These are phyloP conservation scores for Aureobasidium sp. DNA, from an alignment of 2,329 filamentous ascomycete genomes.

Conservation along the genomic window DNA sequence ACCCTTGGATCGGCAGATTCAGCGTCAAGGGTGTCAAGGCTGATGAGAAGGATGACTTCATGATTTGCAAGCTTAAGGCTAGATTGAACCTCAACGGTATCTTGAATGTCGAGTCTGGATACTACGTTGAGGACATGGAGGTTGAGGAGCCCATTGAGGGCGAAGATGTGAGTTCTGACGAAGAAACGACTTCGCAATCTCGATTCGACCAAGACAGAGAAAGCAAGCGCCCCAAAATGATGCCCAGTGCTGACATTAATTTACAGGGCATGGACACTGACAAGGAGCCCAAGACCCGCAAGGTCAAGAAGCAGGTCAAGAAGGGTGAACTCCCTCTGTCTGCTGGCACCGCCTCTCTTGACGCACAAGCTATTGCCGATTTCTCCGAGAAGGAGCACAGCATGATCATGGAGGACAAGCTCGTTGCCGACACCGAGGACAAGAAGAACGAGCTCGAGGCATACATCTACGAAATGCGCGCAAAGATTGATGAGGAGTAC, in stretches of 20 bases:
- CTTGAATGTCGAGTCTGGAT: constrained; percentile 91
- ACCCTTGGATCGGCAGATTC: constrained; percentile 95
- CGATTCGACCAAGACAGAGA: constrained; percentile 8
- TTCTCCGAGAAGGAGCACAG: constrained; percentile 72
- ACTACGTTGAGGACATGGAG: constrained; percentile 97
- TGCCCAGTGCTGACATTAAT: constrained; percentile 26
- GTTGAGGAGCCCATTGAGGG: constrained; percentile 85
- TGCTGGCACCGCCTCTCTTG: constrained; percentile 73
- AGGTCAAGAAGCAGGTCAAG: constrained; percentile 98
- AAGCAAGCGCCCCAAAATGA: constrained; percentile 16
- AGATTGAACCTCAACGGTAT: constrained; percentile 94
- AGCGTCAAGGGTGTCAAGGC: constrained; percentile 97
- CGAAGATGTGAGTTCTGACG: constrained; percentile 45
- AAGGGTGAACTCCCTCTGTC: constrained; percentile 92
- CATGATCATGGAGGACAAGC: constrained; percentile 98
- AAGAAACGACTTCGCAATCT: constrained; percentile 5
- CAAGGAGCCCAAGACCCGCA: constrained; percentile 66
- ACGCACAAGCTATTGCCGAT: constrained; percentile 58
- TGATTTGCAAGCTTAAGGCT: constrained; percentile 99
- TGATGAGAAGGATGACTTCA: constrained; percentile 90
- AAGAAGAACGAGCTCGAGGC: constrained; percentile 99
- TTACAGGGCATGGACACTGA: constrained; percentile 64
- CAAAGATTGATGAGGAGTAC: constrained; percentile 90
- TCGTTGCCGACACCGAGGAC: constrained; percentile 95
- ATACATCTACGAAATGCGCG: constrained; percentile 92